A percentile compares a stretch with the other conserved stretches of the same genome.
Evolutionary conservation across 805 yeast genomes (phyloP).

Genomic region (Candida ipomoeae): DNA sequence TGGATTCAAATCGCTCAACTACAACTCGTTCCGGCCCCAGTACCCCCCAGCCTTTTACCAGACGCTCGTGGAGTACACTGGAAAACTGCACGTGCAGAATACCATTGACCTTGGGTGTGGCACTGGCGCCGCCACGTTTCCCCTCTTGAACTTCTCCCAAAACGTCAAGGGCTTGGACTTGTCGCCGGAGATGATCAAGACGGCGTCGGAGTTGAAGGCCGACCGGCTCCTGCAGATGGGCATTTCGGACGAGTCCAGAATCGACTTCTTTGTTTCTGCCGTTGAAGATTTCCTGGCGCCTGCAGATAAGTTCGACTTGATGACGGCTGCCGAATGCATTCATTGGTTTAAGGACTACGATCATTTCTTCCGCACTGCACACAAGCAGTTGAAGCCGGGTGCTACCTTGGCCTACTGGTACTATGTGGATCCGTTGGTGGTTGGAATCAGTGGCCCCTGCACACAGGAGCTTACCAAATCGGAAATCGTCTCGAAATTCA

Average conservation of each 20-base stretch:
- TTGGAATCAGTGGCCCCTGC: slow-evolving; percentile 22
- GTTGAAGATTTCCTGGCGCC: slow-evolving; percentile 29
- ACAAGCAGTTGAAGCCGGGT: slow-evolving; percentile 13
- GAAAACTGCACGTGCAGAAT: slow-evolving; percentile 15
- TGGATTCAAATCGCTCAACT: slow-evolving; percentile 14
- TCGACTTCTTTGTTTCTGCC: slow-evolving; percentile 29
- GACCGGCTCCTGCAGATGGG: slow-evolving; percentile 25
- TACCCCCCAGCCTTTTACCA: slow-evolving; percentile 38
- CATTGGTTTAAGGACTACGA: slow-evolving; percentile 21
- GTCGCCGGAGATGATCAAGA: slow-evolving; percentile 44
- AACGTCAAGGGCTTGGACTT: slow-evolving; percentile 45
- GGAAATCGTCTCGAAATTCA: slow-evolving; percentile 20
- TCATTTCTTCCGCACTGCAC: slow-evolving; percentile 12
- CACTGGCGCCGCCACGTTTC: slow-evolving; percentile 49
- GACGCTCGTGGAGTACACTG: slow-evolving; percentile 24
- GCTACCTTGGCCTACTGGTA: slow-evolving; percentile 21
- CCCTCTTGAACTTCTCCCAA: slow-evolving; percentile 36
- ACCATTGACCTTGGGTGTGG: slow-evolving; percentile 50
- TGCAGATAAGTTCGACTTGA: slow-evolving; percentile 14
- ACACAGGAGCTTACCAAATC: slow-evolving; percentile 10
- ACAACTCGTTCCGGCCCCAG: slow-evolving; percentile 38
- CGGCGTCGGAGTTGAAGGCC: slow-evolving; percentile 32
- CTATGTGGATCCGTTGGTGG: slow-evolving; percentile 29
- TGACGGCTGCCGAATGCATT: slow-evolving; percentile 19
- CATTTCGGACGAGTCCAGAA: slow-evolving; percentile 22